These are phyloP conservation scores for Phytophthora syringae DNA, from an alignment of 352 stramenopile species.

Conservation along the genomic window DNA sequence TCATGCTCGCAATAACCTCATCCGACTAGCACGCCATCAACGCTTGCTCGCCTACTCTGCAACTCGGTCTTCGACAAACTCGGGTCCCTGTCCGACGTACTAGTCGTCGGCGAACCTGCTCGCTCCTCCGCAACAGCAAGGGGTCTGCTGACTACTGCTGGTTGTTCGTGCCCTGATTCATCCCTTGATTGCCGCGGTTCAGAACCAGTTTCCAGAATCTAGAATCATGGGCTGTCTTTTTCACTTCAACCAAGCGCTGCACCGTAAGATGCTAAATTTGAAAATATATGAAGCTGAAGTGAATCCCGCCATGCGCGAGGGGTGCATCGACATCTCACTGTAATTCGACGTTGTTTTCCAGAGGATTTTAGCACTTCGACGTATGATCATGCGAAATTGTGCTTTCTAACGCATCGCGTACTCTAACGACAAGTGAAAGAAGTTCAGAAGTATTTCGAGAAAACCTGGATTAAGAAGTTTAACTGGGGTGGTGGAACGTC, in stretches of 20 bases:
- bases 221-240: conserved; percentile 14
- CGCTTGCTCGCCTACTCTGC: too few species aligned
- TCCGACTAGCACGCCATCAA: too few species aligned
- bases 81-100: too few species aligned
- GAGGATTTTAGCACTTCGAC: not conserved
- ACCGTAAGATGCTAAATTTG: conserved; percentile 9
- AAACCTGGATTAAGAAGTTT: conserved; percentile 9
- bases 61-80: too few species aligned
- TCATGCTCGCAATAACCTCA: too few species aligned
- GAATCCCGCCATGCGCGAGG: not conserved
- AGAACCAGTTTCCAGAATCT: conserved; percentile 16
- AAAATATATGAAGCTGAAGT: conserved; percentile 9
- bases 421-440: conserved; percentile 3
- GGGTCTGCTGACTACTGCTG: too few species aligned
- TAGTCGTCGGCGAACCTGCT: too few species aligned
- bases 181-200: not conserved
- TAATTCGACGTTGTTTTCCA: not conserved
- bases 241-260: conserved; percentile 16
- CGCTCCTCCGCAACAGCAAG: too few species aligned
- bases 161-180: too few species aligned
- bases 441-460: conserved; percentile 15
- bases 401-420: not conserved
- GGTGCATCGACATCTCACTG: conserved; percentile 1
- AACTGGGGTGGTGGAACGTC: not conserved
- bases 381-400: conserved; percentile 3